These are phyloP conservation scores for Cryptosporidium xiaoi DNA, from an alignment of 169 alveolate genomes.

Conservation along the genomic window DNA sequence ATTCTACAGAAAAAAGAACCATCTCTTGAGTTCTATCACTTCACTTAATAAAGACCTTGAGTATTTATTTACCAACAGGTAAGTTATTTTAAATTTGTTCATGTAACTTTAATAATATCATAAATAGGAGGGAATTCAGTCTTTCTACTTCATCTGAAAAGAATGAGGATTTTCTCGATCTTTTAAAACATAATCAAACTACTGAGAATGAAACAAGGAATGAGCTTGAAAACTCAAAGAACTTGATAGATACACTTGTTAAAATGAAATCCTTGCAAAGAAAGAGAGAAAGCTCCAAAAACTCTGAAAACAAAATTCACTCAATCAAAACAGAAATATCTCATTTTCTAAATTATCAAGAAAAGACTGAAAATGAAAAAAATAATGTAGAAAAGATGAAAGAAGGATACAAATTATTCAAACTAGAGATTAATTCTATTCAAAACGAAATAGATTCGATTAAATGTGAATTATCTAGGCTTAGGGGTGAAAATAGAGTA, in stretches of 20 bases:
- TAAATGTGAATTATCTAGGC: conserved; percentile 36
- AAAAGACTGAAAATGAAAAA: background rate
- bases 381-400: background rate
- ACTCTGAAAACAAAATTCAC: background rate
- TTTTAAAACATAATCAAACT: background rate
- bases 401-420: background rate
- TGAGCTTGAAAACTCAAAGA: background rate
- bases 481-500: conserved; percentile 38
- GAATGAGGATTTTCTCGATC: background rate
- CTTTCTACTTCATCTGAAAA: background rate
- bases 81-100: background rate
- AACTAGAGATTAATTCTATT: conserved; percentile 8
- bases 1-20: conserved; percentile 1
- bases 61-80: conserved; percentile 29
- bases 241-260: conserved; percentile 10
- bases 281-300: background rate
- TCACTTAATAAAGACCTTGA: conserved; percentile 15
- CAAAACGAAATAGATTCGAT: conserved; percentile 16
- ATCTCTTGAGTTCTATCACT: background rate
- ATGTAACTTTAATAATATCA: background rate
- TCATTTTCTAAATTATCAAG: background rate
- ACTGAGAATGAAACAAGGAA: background rate
- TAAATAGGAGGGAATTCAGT: background rate
- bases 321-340: background rate
- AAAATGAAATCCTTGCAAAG: conserved; percentile 8